These are phyloP conservation scores for Sanghuangporus baumii DNA, from an alignment of 1,284 basidiomycete genomes.

Conservation along the genomic window DNA sequence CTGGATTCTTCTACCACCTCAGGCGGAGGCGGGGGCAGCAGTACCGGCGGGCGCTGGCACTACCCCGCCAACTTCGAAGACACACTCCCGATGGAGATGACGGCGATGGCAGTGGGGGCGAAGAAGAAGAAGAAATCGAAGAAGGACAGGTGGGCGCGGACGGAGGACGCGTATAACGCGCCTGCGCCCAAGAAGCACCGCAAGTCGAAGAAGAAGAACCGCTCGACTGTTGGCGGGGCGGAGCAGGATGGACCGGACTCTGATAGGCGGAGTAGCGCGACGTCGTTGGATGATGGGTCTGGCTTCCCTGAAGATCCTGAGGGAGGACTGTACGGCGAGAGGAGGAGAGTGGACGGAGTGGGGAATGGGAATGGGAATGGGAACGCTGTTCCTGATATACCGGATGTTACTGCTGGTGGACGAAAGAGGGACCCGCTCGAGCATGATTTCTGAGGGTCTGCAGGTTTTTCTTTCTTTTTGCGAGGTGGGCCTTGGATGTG, in stretches of 20 bases:
- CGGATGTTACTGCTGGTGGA: slow-evolving; percentile 18
- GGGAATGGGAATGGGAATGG: slow-evolving; percentile 12
- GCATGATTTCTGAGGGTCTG: slow-evolving; percentile 39
- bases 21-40: slow-evolving; percentile 15
- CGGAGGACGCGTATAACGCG: slow-evolving; percentile 70
- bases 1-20: slow-evolving; percentile 32
- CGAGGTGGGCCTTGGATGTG: not conserved
- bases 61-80: slow-evolving; percentile 81
- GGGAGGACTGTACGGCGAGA: slow-evolving; percentile 53
- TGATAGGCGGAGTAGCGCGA: slow-evolving; percentile 32
- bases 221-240: slow-evolving; percentile 32
- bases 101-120: slow-evolving; percentile 24
- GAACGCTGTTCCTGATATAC: slow-evolving; percentile 21
- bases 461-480: not conserved
- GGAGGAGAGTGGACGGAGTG: not conserved
- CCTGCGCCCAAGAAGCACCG: slow-evolving; percentile 35
- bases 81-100: slow-evolving; percentile 34
- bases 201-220: slow-evolving; percentile 41
- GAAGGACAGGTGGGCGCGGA: slow-evolving; percentile 80
- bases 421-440: slow-evolving; percentile 37
- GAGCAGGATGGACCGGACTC: slow-evolving; percentile 26
- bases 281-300: slow-evolving; percentile 21
- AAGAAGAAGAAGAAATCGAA: slow-evolving; percentile 58
- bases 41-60: slow-evolving; percentile 50
- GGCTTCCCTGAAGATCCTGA: slow-evolving; percentile 70